A percentile compares a stretch with the other conserved stretches of the same genome.
phyloP scores from a whole-genome alignment of 257 asterid genomes.

The Scutellaria minor region DNA sequence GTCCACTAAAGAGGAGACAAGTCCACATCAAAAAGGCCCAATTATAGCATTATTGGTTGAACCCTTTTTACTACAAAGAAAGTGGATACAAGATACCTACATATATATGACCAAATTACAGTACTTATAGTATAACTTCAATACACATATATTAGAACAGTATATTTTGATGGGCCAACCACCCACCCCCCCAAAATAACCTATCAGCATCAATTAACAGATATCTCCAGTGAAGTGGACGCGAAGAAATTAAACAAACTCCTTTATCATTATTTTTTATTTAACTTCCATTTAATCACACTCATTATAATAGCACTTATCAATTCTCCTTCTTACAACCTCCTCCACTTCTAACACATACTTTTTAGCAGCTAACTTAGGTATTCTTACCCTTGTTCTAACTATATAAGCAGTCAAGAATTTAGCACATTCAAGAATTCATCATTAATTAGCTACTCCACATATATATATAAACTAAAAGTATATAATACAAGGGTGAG shows the following conservation, averaged over 20 bases:
- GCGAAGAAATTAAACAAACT: slow-evolving; percentile 76
- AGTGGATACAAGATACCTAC: background rate
- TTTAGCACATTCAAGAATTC: slow-evolving; percentile 24
- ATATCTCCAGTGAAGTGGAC: slow-evolving; percentile 77
- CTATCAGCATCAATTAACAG: slow-evolving; percentile 72
- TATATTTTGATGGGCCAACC: slow-evolving; percentile 46
- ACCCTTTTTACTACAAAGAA: slow-evolving; percentile 27
- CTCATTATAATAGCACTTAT: slow-evolving; percentile 19
- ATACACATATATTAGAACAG: background rate
- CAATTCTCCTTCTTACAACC: slow-evolving; percentile 18
- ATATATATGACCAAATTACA: background rate
- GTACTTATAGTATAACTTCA: slow-evolving; percentile 16
- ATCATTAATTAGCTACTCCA: no score
- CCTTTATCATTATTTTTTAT: slow-evolving; percentile 33
- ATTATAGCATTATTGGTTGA: slow-evolving; percentile 27
- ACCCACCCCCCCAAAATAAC: slow-evolving; percentile 44
- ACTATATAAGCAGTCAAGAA: slow-evolving; percentile 21
- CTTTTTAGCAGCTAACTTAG: slow-evolving; percentile 14
- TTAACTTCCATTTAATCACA: slow-evolving; percentile 33
- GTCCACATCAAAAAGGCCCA: slow-evolving; percentile 33
- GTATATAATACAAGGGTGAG: no score
- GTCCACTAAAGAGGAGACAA: slow-evolving; percentile 33
- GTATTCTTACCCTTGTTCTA: background rate
- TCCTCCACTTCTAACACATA: slow-evolving; percentile 33
- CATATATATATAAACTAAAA: no score